Conservation (phyloP, 176 grass and related monocot species). For the Raddia distichophylla region DNA sequence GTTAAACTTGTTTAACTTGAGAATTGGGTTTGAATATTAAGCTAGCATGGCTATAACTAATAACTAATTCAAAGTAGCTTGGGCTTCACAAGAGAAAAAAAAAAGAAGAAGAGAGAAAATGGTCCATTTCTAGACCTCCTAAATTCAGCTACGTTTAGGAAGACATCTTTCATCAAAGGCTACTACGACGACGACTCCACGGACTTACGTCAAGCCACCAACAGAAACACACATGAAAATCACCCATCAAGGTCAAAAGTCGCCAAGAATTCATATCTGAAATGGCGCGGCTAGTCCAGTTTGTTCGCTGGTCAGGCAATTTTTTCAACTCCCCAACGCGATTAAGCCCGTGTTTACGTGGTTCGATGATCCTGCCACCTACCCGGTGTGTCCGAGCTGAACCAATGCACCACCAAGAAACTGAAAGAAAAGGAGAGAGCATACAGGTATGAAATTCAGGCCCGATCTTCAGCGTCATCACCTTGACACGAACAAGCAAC, state of each 20-base stretch:
- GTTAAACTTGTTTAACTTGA: too few species aligned
- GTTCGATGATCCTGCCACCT: constrained; percentile 51
- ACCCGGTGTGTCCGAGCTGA: constrained; percentile 24
- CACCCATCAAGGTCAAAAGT: constrained; percentile 38
- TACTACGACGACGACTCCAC: neutral
- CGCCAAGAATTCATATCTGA: constrained; percentile 13
- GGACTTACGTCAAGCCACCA: constrained; percentile 25
- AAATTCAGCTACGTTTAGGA: neutral
- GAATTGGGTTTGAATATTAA: too few species aligned
- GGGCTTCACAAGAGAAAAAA: constrained; percentile 4
- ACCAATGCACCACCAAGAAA: constrained; percentile 37
- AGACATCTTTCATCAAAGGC: neutral
- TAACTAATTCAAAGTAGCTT: neutral
- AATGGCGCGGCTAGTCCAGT: neutral
- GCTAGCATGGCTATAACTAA: too few species aligned
- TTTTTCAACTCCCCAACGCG: constrained; percentile 31
- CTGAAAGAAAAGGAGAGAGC: neutral
- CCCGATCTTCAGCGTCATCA: constrained; percentile 32
- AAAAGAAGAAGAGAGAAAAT: neutral
- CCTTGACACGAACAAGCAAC: constrained; percentile 13
- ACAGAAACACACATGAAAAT: constrained; percentile 23
- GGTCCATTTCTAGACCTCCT: neutral
- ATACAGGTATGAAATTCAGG: constrained; percentile 3
- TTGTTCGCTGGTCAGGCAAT: constrained; percentile 16
- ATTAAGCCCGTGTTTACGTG: constrained; percentile 27